These are phyloP conservation scores for Linderina pennispora DNA, from an alignment of 192 early-diverging fungal species.

Conservation along the genomic window DNA sequence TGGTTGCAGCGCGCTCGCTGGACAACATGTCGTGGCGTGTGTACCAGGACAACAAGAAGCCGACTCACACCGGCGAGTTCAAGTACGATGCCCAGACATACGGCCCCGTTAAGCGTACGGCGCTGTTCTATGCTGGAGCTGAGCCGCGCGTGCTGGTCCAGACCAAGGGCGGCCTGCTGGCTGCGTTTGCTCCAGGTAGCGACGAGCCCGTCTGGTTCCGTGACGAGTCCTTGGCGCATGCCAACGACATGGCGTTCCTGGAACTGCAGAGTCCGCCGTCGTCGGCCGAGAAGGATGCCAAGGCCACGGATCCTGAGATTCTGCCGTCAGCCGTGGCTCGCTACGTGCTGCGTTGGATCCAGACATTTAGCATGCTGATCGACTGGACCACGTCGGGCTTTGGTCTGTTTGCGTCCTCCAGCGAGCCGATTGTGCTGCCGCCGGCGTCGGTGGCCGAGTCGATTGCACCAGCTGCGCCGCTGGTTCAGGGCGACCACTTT, in stretches of 20 bases:
- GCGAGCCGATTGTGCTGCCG: constrained; percentile 1
- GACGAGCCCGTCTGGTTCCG: constrained; percentile 65
- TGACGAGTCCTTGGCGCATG: constrained; percentile 77
- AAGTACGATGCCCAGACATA: constrained; percentile 33
- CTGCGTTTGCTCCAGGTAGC: constrained; percentile 44
- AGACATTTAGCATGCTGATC: constrained; percentile 31
- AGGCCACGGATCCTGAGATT: constrained; percentile 46
- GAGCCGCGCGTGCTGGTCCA: constrained; percentile 46
- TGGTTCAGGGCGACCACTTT: constrained; percentile 36
- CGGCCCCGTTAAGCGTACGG: constrained; percentile 23
- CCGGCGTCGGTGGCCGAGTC: constrained; percentile 3
- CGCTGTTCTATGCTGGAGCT: constrained; percentile 6
- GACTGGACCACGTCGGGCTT: constrained; percentile 46
- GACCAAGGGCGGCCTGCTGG: constrained; percentile 55
- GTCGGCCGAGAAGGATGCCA: constrained; percentile 28
- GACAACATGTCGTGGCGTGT: constrained; percentile 23
- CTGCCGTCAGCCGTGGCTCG: constrained; percentile 53
- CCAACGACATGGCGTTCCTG: constrained; percentile 64
- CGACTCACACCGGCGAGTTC: constrained; percentile 13
- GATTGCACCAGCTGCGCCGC: constrained; percentile 1
- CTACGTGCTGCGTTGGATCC: constrained; percentile 58
- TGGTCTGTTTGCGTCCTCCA: constrained; percentile 25
- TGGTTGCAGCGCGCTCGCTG: constrained; percentile 5
- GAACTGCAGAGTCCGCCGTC: constrained; percentile 67
- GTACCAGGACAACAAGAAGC: constrained; percentile 8